Evolutionary conservation across 805 yeast species (phyloP).

Genomic region (Lipomyces lipofer): DNA sequence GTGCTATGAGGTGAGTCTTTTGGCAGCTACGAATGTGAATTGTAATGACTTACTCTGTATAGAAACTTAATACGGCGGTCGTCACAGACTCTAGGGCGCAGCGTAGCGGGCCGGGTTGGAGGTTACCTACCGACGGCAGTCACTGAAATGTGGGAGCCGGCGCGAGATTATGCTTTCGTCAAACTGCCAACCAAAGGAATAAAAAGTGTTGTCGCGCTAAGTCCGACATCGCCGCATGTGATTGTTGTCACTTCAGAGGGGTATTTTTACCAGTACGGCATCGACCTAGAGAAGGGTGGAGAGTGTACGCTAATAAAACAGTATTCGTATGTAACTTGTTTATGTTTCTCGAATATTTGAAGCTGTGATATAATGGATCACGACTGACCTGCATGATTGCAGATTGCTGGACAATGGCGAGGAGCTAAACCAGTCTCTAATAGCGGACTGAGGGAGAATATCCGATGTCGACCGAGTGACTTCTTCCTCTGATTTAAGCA

Average conservation of each 20-base stretch:
- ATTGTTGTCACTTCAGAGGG: constrained; percentile 83
- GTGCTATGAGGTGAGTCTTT: constrained; percentile 24
- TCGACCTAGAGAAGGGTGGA: constrained; percentile 89
- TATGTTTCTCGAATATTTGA: background rate
- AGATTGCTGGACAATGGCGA: constrained; percentile 26
- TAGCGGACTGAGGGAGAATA: constrained; percentile 19
- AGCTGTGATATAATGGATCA: background rate
- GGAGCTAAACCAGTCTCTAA: constrained; percentile 19
- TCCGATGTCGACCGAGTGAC: background rate
- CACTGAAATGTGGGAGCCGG: constrained; percentile 80
- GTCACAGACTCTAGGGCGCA: constrained; percentile 41
- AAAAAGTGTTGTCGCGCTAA: constrained; percentile 43
- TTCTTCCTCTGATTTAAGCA: too few species aligned
- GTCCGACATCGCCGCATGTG: constrained; percentile 44
- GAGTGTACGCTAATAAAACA: constrained; percentile 73
- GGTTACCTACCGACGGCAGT: constrained; percentile 80
- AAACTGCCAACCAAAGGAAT: constrained; percentile 56
- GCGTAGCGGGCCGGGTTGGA: constrained; percentile 76
- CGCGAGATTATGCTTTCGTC: constrained; percentile 84
- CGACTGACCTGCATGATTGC: background rate
- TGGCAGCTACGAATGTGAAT: too few species aligned
- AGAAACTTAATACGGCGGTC: constrained; percentile 29
- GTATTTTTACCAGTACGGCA: constrained; percentile 71
- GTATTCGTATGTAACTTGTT: constrained; percentile 22
- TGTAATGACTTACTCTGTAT: background rate